Evolutionary conservation across 306 rosid genomes (phyloP), one percentile per base, ranked within the genome.

Genomic region (Begonia masoniana): DNA sequence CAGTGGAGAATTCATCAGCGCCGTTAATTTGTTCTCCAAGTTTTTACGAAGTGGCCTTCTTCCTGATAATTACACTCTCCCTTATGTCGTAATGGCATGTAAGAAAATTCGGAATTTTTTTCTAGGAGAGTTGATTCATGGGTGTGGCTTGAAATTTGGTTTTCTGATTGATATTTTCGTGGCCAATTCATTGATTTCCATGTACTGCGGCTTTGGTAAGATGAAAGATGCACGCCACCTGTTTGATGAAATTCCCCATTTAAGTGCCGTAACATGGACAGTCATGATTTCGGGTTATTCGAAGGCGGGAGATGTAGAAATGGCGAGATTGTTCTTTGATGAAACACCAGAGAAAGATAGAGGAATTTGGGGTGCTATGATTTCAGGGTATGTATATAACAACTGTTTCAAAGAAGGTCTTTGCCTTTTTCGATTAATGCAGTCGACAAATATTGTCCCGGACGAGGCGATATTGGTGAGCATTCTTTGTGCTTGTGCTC

Each of bases 361-460:
- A 67, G 83, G 82, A n/a, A 57, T 79, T 47, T 87, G 96, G 85
- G 87, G 96, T 55, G 95, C 95, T 14, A 84, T 88, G 95, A 73
- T 84, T 58, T 88, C 87, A 51, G 88, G 93, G 54, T 84, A 82
- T 66, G 81, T 83, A 50, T 84, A 76, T 24, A 78, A 82, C 47
- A 65, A 64, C 74, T 87, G 87, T 58, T 87, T 87, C 54, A 83
- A 76, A 63, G 96, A 87, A 65, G 80, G 82, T 12, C 79, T 87
- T 43, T 67, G 62, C 56, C 14, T 83, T 72, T 83, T 83, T 58
- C 77, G 68, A 63, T 58, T 54, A 75, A 72, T 80, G 80, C 89
- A 83, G 79, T 16, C 42, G 39, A 54, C 56, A n/a, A 76, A 72
- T 39, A 47, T 62, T 35, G 81, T 62, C 52, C 78, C 89, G 15